These are phyloP conservation scores for Xylariaceae sp. DNA, from an alignment of 2,329 filamentous ascomycete genomes.

Conservation along the genomic window DNA sequence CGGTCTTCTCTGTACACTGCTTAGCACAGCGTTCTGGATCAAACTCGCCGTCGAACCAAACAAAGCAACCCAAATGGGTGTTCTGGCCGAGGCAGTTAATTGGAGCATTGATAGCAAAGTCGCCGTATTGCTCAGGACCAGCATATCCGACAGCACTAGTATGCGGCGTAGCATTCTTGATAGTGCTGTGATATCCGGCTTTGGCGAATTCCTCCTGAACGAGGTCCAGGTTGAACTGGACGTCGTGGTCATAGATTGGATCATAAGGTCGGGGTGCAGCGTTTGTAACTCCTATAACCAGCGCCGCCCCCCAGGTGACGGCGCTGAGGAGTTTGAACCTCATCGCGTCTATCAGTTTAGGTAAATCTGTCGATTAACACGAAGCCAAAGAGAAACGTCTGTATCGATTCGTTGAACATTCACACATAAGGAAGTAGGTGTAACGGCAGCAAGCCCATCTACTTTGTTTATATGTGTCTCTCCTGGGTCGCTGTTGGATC, in stretches of 20 bases:
- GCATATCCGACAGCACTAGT: not conserved
- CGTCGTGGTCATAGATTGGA: not conserved
- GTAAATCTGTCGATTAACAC: too few relatives aligned
- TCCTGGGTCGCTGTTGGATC: too few relatives aligned
- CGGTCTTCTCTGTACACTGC: not conserved
- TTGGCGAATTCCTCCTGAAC: slow-evolving; percentile 1
- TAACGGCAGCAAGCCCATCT: too few relatives aligned
- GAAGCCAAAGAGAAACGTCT: too few relatives aligned
- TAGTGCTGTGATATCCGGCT: not conserved
- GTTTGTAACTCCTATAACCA: too few relatives aligned
- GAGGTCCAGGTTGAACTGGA: not conserved
- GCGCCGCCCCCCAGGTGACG: too few relatives aligned
- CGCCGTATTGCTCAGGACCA: not conserved
- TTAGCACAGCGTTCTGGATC: slow-evolving; percentile 1
- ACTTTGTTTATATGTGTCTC: too few relatives aligned
- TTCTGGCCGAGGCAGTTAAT: not conserved
- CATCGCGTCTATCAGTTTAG: too few relatives aligned
- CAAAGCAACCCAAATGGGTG: not conserved
- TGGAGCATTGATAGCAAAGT: slow-evolving; percentile 2
- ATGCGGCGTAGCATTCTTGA: not conserved
- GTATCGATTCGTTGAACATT: too few relatives aligned
- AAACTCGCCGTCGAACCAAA: not conserved
- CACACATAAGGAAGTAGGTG: too few relatives aligned
- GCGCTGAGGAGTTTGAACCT: too few relatives aligned
- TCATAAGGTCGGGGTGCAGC: too few relatives aligned